A percentile compares a stretch with the other conserved stretches of the same genome.
phyloP scores from a whole-genome alignment of 2,329 filamentous ascomycete species.

The Huntiella savannae region DNA sequence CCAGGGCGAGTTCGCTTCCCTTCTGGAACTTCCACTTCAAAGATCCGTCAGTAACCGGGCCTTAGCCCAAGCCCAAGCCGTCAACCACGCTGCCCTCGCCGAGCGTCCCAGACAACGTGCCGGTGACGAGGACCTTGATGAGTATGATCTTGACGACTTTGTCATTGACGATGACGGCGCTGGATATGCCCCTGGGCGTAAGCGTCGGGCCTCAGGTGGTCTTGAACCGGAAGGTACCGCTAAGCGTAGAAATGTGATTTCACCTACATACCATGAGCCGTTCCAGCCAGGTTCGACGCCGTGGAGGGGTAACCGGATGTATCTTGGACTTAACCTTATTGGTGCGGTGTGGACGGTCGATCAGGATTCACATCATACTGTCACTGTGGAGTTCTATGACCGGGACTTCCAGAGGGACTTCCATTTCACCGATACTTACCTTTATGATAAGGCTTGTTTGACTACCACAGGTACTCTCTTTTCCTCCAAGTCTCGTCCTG shows the following conservation, averaged over 20 bases:
- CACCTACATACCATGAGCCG: conserved; percentile 56
- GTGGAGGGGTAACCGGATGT: conserved; percentile 85
- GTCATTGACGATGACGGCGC: conserved; percentile 90
- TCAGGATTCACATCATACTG: conserved; percentile 80
- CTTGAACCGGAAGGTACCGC: conserved; percentile 18
- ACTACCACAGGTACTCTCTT: conserved; percentile 73
- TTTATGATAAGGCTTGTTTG: conserved; percentile 91
- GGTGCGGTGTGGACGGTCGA: conserved; percentile 96
- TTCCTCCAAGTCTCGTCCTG: conserved; percentile 46
- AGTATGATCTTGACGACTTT: conserved; percentile 52
- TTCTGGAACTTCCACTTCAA: conserved; percentile 42
- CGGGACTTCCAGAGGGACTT: conserved; percentile 82
- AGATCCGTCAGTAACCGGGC: conserved; percentile 34
- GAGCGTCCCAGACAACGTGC: conserved; percentile 39
- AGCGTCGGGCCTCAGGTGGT: conserved; percentile 37
- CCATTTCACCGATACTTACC: conserved; percentile 89
- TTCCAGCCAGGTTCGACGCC: conserved; percentile 88
- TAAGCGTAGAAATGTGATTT: conserved; percentile 30
- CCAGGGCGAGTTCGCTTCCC: conserved; percentile 33
- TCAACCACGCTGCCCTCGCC: conserved; percentile 16
- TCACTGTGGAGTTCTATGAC: conserved; percentile 96
- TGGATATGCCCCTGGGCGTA: conserved; percentile 48
- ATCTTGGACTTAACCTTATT: conserved; percentile 80
- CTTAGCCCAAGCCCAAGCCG: conserved; percentile 34
- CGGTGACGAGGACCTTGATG: conserved; percentile 45